Conservation (phyloP, 1,284 basidiomycete species). For the Sporisorium reilianum region DNA sequence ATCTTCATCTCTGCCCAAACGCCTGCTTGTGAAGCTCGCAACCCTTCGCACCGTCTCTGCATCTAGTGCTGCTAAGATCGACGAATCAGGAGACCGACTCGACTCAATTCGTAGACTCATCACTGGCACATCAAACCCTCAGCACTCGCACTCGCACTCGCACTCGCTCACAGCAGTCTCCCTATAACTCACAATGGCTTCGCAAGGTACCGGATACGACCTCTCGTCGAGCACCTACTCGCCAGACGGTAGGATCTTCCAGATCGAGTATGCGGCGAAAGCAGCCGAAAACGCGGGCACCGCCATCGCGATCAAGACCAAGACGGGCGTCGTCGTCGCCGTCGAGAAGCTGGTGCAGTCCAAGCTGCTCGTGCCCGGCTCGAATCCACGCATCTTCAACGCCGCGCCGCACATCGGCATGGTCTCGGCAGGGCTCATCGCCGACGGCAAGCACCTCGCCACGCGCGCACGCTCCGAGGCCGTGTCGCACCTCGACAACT, state of each 20-base stretch:
- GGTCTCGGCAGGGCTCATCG: constrained; percentile 84
- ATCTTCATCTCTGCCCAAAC: background rate
- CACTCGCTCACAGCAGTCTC: background rate
- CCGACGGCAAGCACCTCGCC: constrained; percentile 91
- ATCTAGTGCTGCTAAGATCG: background rate
- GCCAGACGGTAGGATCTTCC: constrained; percentile 97
- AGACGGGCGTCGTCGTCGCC: constrained; percentile 88
- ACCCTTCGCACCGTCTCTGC: background rate
- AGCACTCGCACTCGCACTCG: background rate
- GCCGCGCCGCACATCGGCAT: constrained; percentile 93
- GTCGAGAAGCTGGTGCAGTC: constrained; percentile 99
- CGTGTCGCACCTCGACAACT: constrained; percentile 79
- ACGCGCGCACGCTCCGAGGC: constrained; percentile 89
- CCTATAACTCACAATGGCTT: constrained; percentile 79
- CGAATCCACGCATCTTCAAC: constrained; percentile 91
- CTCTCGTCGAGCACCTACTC: constrained; percentile 98
- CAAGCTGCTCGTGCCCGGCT: constrained; percentile 92
- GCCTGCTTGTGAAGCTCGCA: background rate
- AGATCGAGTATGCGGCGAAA: constrained; percentile 97
- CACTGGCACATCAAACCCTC: background rate
- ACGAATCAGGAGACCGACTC: background rate
- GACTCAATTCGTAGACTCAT: background rate
- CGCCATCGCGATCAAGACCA: constrained; percentile 81
- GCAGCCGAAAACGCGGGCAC: constrained; percentile 97
- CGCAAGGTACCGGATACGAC: constrained; percentile 98